Percentiles rank a stretch among this genome's conserved stretches.
Evolutionary conservation across 78 protist genomes (phyloP).

Genomic region (Dictyostelium citrinum): DNA sequence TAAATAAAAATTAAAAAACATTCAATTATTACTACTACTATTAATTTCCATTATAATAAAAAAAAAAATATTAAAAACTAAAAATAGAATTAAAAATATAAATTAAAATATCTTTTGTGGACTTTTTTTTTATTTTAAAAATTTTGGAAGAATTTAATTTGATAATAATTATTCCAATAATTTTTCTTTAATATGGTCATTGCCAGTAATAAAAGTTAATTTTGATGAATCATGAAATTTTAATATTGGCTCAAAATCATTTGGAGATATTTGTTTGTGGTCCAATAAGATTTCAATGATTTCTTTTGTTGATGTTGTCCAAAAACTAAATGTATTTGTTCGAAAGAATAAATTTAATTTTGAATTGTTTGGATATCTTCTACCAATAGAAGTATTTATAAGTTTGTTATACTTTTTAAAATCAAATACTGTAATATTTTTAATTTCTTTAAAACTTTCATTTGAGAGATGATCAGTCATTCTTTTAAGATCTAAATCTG

Average conservation of each 20-base stretch:
- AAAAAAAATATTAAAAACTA: too few species aligned
- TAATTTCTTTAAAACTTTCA: neutral
- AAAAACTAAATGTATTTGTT: neutral
- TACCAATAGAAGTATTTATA: neutral
- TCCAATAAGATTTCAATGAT: neutral
- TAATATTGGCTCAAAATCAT: neutral
- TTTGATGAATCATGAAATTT: neutral
- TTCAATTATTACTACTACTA: too few species aligned
- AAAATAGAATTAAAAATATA: too few species aligned
- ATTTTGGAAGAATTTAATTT: too few species aligned
- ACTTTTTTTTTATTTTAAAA: too few species aligned
- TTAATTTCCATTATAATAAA: too few species aligned
- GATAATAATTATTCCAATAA: neutral
- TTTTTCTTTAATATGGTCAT: neutral
- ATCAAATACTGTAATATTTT: neutral
- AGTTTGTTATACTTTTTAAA: neutral
- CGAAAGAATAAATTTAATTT: neutral
- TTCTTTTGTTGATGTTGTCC: neutral
- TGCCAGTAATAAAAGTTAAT: neutral
- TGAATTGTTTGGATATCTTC: neutral
- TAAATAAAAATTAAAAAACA: too few species aligned
- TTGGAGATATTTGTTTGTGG: neutral
- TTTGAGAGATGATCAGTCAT: neutral
- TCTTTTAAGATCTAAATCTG: neutral
- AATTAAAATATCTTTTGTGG: too few species aligned